Percentiles rank a stretch among this genome's conserved stretches.
These are phyloP conservation scores for Fusarium armeniacum DNA, from an alignment of 2,329 filamentous ascomycete species.

Conservation along the genomic window DNA sequence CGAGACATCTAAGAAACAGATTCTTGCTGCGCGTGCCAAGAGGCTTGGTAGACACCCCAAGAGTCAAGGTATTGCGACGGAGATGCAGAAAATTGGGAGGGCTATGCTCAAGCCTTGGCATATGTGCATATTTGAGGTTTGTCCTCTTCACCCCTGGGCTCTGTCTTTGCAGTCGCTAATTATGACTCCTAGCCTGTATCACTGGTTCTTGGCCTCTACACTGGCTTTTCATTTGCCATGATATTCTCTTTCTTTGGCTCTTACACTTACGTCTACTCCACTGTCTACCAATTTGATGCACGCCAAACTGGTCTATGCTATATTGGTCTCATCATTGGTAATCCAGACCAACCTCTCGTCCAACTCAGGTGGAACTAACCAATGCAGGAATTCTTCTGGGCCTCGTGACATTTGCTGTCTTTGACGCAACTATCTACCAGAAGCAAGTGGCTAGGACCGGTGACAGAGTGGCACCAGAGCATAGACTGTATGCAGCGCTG, in stretches of 20 bases:
- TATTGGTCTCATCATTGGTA: slow-evolving; percentile 23
- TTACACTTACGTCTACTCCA: slow-evolving; percentile 10
- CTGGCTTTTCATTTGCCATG: slow-evolving; percentile 21
- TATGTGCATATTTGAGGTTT: slow-evolving; percentile 26
- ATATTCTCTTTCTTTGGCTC: slow-evolving; percentile 31
- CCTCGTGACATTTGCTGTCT: slow-evolving; percentile 14
- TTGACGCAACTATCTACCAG: slow-evolving; percentile 13
- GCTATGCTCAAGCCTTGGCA: slow-evolving; percentile 25
- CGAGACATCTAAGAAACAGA: slow-evolving; percentile 14
- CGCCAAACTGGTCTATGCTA: slow-evolving; percentile 18
- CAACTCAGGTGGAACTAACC: not conserved
- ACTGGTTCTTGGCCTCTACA: slow-evolving; percentile 13
- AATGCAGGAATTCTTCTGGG: slow-evolving; percentile 4
- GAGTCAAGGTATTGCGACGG: not conserved
- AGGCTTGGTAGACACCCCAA: not conserved
- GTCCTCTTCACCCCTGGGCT: rapidly evolving
- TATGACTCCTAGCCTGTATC: not conserved
- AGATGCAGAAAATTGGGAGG: not conserved
- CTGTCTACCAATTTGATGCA: slow-evolving; percentile 14
- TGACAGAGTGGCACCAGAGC: slow-evolving; percentile 11
- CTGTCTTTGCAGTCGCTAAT: not conserved
- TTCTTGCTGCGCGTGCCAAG: slow-evolving; percentile 7
- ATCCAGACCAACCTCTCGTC: not conserved
- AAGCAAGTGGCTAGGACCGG: slow-evolving; percentile 21
- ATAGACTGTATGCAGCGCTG: slow-evolving; percentile 14